Percentiles rank a stretch among this genome's conserved stretches.
Conservation (phyloP, 176 grass and related monocot genomes). For the Dendrocalamus sinicus region DNA sequence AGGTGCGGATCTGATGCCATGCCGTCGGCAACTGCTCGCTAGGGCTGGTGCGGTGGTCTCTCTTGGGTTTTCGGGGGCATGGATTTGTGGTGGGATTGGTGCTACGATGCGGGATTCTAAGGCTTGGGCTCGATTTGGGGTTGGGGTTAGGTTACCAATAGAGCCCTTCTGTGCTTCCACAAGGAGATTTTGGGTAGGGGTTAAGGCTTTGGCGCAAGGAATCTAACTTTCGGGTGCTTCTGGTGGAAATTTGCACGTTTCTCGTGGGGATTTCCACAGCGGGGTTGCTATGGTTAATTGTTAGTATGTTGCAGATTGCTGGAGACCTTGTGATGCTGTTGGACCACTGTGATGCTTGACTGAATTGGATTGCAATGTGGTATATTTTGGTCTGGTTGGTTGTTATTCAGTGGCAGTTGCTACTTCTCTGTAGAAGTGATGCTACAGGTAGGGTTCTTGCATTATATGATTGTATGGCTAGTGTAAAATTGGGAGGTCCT, state of each 20-base stretch:
- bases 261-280: neutral
- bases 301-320: neutral
- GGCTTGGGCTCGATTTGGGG: constrained; percentile 8
- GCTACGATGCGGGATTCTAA: constrained; percentile 2
- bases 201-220: neutral
- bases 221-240: neutral
- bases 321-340: neutral
- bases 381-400: neutral
- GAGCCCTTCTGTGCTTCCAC: neutral
- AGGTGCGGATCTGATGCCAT: constrained; percentile 48
- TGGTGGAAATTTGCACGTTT: neutral
- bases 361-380: neutral
- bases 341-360: neutral
- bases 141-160: neutral
- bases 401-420: neutral
- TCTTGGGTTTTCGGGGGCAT: neutral
- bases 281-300: neutral
- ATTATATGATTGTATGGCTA: neutral
- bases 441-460: neutral
- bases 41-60: neutral
- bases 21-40: neutral
- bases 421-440: neutral
- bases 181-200: too few species aligned
- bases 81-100: neutral
- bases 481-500: neutral